Evolutionary conservation across 2,329 filamentous ascomycete genomes (phyloP), one percentile per base, ranked within the genome.

Genomic region (Diaporthe longicolla): DNA sequence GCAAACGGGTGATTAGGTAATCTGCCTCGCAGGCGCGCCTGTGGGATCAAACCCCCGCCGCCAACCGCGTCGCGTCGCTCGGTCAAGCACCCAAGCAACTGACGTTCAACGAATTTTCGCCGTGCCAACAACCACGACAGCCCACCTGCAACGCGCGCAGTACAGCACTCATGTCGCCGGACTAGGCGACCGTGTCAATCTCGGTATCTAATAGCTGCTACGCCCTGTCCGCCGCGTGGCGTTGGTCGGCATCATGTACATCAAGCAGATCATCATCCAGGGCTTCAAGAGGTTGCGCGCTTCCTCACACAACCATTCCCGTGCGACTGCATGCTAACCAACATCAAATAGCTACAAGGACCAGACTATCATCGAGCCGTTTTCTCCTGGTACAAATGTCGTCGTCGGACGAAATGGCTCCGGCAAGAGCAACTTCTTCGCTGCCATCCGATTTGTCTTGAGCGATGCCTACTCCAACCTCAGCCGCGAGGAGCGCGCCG

Each of bases 261-360:
- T 99, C 90, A 99, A 99, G 85, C 97, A 99, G 87, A 98, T 98
- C 84, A 98, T 98, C 84, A 98, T 99, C 82, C 97, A 99, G 85
- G 97, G 97, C 91, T 99, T 99, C 87, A 99, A 99, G 87, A 98
- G 95, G 95, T 97, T 76, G 79, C 77, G 54, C 63, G 70, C 57
- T 29, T n/a, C 54, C n/a, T 11, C 40, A 40, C 17, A n/a, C 40
- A 24, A 32, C 17, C 45, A 8, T 72, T 48, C 43, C 17, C 65
- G 21, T 26, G 50, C 29, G 48, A 74, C 45, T 50, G 21, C 57
- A 72, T 70, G 40, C 73, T 76, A 45, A 76, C 74, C 75, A 75
- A 78, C 1, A 5, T 3, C 72, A 74, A 59, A 72, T 80, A 98
- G 95, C 89, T 99, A 99, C 91, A 99, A 99, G 89, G 96, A 99